Evolutionary conservation across 306 rosid genomes (phyloP).

Genomic region (Pyrus bretschneideri): DNA sequence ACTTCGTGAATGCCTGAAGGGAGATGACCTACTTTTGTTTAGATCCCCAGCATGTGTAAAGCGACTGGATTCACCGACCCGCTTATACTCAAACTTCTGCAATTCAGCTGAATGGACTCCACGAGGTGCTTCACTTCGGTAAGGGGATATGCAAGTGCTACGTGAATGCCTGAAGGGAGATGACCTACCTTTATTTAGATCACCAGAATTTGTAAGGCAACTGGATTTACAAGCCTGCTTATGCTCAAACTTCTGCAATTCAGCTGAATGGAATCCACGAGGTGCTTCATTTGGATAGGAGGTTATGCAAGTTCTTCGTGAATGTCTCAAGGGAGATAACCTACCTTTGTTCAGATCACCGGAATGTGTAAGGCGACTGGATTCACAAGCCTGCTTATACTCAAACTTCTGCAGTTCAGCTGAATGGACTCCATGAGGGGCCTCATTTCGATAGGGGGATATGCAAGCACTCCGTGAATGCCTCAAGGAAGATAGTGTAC

Average conservation of each 20-base stretch:
- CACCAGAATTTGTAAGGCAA: conserved; percentile 49
- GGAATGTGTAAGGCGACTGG: conserved; percentile 45
- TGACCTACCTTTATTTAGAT: conserved; percentile 44
- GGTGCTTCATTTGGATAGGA: conserved; percentile 47
- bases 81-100: conserved; percentile 39
- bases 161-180: conserved; percentile 69
- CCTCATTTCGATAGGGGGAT: conserved; percentile 55
- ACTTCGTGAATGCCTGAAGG: conserved; percentile 58
- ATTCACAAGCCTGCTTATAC: conserved; percentile 40
- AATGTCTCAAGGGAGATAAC: conserved; percentile 62
- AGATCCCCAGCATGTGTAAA: conserved; percentile 56
- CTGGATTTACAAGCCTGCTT: conserved; percentile 46
- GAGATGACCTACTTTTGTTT: conserved; percentile 52
- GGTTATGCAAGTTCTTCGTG: conserved; percentile 54
- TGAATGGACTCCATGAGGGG: conserved; percentile 10
- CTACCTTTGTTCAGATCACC: conserved; percentile 53
- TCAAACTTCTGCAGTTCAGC: conserved; percentile 38
- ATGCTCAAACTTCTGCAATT: conserved; percentile 33
- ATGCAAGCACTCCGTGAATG: conserved; percentile 50
- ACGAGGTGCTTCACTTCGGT: conserved; percentile 32
- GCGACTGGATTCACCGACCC: conserved; percentile 41
- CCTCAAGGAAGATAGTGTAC: conserved; percentile 60
- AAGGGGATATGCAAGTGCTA: conserved; percentile 57
- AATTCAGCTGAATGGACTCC: conserved; percentile 33
- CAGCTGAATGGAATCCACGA: conserved; percentile 16